Base-by-base conservation (phyloP, 345 rosid genomes). In the Microthlaspi erraticum region DNA sequence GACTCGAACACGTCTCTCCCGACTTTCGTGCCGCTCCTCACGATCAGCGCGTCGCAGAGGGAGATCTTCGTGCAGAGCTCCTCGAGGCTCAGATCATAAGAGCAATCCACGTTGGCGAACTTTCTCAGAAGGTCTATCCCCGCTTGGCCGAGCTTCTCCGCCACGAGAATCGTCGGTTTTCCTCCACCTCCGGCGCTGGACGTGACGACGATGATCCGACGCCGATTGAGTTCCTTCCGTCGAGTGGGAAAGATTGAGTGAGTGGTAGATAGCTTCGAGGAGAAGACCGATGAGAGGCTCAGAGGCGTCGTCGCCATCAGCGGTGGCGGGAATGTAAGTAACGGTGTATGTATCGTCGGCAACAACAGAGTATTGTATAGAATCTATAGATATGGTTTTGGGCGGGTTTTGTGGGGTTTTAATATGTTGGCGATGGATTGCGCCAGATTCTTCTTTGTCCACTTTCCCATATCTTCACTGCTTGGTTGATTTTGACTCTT, bases 41-140 rank as follows among this genome's bases (percentile, higher is more conserved):
- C 88, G 6, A 84, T 84, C 18, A 84, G 49, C 16, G 88, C 88
- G 37, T 84, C 88, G 20, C 84, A 84, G 0, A 82, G 81, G 0
- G 88, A 80, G 71, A 84, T 84, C 83, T 82, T 84, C 29, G 88
- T 82, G 73, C 83, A 80, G 18, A 84, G 78, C 80, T 84, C 85
- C 68, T 84, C 84, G 4, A 81, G 73, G 41, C 78, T 78, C 9
- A 84, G 75, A 74, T 84, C 81, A 44, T 80, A 82, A 0, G 88
- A 82, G 77, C 86, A 84, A 48, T 84, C 88, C 13, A 84, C 86
- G 45, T 84, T 80, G 23, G 88, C 80, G 60, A 64, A 78, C 42
- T 61, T 67, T 39, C 68, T 82, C 1, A 84, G 64, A 0, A 82
- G 60, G 17, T 82, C 53, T 1, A 84, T 57, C 48, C 88, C 88